Percentiles rank a stretch among this genome's conserved stretches.
phyloP scores from a whole-genome alignment of 2,329 filamentous ascomycete species.

The Ophiostoma pallidulum region DNA sequence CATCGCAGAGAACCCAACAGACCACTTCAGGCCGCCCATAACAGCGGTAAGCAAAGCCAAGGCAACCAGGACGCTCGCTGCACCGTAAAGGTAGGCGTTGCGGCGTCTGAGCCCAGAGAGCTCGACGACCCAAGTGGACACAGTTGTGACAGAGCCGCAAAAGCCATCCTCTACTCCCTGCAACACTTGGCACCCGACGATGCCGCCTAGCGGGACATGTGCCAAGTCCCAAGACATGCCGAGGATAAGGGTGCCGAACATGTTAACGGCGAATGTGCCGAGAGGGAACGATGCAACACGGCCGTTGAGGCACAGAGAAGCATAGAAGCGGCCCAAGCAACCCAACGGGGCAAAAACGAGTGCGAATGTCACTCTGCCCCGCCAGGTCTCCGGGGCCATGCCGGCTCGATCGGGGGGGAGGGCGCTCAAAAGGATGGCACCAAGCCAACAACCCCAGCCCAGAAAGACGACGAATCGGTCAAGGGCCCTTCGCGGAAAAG shows the following conservation, averaged over 20 bases:
- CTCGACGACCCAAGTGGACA: slow-evolving; percentile 59
- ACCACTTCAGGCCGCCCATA: slow-evolving; percentile 71
- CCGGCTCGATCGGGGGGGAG: slow-evolving; percentile 54
- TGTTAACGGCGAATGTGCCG: slow-evolving; percentile 77
- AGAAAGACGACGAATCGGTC: slow-evolving; percentile 57
- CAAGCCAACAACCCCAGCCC: slow-evolving; percentile 68
- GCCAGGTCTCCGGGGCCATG: slow-evolving; percentile 51
- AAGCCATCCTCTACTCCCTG: slow-evolving; percentile 59
- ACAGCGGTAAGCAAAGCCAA: slow-evolving; percentile 55
- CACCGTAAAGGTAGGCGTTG: slow-evolving; percentile 59
- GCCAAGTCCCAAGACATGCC: slow-evolving; percentile 73
- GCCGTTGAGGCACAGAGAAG: slow-evolving; percentile 61
- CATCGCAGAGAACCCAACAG: slow-evolving; percentile 40
- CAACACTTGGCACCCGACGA: slow-evolving; percentile 52
- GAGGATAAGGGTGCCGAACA: slow-evolving; percentile 64
- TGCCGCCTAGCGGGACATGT: slow-evolving; percentile 46
- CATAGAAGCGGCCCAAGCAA: slow-evolving; percentile 65
- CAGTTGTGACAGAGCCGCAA: slow-evolving; percentile 56
- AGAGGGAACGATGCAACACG: slow-evolving; percentile 61
- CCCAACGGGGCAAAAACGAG: slow-evolving; percentile 77
- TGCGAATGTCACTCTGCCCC: slow-evolving; percentile 64
- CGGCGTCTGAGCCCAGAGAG: slow-evolving; percentile 38
- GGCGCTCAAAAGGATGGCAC: slow-evolving; percentile 60
- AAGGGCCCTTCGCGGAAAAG: slow-evolving; percentile 46
- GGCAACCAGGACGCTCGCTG: slow-evolving; percentile 48